phyloP scores from a whole-genome alignment of 371 early-diverging fungal species.

The Mucor lusitanicus region DNA sequence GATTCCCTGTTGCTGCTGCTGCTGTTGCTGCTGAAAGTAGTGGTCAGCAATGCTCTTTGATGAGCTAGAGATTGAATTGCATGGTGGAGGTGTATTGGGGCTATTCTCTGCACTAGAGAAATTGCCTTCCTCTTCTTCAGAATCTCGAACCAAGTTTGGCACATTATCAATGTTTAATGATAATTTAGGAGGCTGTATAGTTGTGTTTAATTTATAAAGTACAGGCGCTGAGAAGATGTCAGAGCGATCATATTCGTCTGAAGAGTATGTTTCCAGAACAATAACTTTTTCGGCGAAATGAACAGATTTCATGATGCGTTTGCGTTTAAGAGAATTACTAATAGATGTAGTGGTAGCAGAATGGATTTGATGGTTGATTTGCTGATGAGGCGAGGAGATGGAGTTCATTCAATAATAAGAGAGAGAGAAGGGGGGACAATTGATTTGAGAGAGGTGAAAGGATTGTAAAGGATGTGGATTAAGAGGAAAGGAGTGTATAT shows the following conservation, averaged over 20 bases:
- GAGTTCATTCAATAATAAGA: slow-evolving; percentile 9
- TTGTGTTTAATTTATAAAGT: slow-evolving; percentile 28
- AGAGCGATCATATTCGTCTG: slow-evolving; percentile 70
- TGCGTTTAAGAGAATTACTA: slow-evolving; percentile 7
- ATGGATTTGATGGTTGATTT: background rate
- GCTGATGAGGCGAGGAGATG: background rate
- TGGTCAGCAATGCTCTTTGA: slow-evolving; percentile 1
- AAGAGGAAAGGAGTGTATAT: background rate
- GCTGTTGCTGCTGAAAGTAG: background rate
- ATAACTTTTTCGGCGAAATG: slow-evolving; percentile 14
- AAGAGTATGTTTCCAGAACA: slow-evolving; percentile 64
- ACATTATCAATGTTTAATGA: slow-evolving; percentile 14
- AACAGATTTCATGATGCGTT: slow-evolving; percentile 16
- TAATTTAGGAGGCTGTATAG: slow-evolving; percentile 16
- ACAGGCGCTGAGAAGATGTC: slow-evolving; percentile 26
- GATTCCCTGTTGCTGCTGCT: background rate
- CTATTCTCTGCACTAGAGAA: slow-evolving; percentile 24
- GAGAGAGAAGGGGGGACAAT: background rate
- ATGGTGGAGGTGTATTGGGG: slow-evolving; percentile 11
- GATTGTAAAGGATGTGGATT: background rate
- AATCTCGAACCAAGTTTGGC: slow-evolving; percentile 2
- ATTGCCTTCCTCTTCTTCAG: slow-evolving; percentile 1
- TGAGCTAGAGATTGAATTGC: background rate
- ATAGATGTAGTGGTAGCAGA: background rate
- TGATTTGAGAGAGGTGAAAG: background rate